These are phyloP conservation scores for Narthecium ossifragum DNA, from an alignment of 106 monocot genomes.

Conservation along the genomic window DNA sequence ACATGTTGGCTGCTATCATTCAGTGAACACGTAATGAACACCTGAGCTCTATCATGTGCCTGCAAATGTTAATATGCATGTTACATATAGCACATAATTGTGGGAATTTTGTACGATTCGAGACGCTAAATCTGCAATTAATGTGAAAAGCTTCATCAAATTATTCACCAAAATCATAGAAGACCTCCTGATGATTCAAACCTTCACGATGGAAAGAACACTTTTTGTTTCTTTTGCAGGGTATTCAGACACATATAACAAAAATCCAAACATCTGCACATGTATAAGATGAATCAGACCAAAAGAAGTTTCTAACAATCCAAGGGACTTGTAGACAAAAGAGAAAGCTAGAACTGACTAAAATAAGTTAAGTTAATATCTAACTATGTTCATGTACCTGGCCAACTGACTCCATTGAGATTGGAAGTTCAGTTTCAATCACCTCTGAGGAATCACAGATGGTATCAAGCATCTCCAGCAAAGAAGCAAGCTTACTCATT, in stretches of 20 bases:
- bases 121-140: no score
- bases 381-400: constrained; percentile 44
- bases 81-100: background rate
- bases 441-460: constrained; percentile 35
- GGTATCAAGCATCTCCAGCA: constrained; percentile 55
- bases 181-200: constrained; percentile 10
- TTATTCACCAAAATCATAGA: no score
- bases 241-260: constrained; percentile 69
- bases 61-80: constrained; percentile 9
- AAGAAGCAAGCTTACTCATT: constrained; percentile 44
- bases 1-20: constrained; percentile 23
- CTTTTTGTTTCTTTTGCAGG: constrained; percentile 18
- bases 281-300: no score
- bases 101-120: no score
- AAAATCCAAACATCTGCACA: constrained; percentile 94
- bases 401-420: constrained; percentile 76
- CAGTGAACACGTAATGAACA: constrained; percentile 71
- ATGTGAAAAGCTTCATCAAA: no score
- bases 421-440: constrained; percentile 43
- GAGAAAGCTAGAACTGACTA: background rate
- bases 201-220: constrained; percentile 83
- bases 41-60: constrained; percentile 98
- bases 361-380: background rate
- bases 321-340: no score
- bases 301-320: background rate